Base-by-base conservation (phyloP, 2,329 filamentous ascomycete species). In the Alternaria sp. region DNA sequence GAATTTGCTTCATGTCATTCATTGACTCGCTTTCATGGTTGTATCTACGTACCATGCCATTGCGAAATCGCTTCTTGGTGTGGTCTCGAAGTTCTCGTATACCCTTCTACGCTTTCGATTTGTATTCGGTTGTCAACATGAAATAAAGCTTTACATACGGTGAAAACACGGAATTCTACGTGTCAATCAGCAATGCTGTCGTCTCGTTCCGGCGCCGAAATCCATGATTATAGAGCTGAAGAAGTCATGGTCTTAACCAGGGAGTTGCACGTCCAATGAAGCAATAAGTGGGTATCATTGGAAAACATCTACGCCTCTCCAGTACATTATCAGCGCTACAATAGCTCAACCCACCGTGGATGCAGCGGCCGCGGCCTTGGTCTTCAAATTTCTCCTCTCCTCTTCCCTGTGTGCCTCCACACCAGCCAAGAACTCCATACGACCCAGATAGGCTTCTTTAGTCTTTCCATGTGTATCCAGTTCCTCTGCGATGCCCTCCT, bases 401-500 rank as follows among this genome's bases (percentile, higher is more conserved):
- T 85, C 83, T 61, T 88, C 85, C 64, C 79, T 79, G 60, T 81
- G 82, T 40, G 81, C 79, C 62, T 86, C 85, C 28, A 86, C 84
- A 10, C 83, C 81, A 58, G 80, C 81, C 79, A 89, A 77, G 71
- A 89, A 89, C 51, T 87, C 85, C 81, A 86, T 87, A 45, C 86
- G 81, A 14, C 81, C 84, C 67, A 88, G 74, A 73, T 87, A 89
- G 0, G 84, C 84, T 54, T 85, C 83, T 68, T 87, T 88, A 10
- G 85, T 85, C 71, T 85, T 86, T 61, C 84, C 85, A 71, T 88
- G 85, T 44, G 81, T 81, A 54, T 85, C 82, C 69, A 89, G 72
- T 72, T 89, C 87, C 56, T 87, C 86, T 56, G 83, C 82, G 56
- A 88, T 83, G 29, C 86, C 86, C 44, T 84, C 83, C 52, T 84